phyloP scores from a whole-genome alignment of 495 filamentous ascomycete genomes.

The Stereocaulon alpinum region DNA sequence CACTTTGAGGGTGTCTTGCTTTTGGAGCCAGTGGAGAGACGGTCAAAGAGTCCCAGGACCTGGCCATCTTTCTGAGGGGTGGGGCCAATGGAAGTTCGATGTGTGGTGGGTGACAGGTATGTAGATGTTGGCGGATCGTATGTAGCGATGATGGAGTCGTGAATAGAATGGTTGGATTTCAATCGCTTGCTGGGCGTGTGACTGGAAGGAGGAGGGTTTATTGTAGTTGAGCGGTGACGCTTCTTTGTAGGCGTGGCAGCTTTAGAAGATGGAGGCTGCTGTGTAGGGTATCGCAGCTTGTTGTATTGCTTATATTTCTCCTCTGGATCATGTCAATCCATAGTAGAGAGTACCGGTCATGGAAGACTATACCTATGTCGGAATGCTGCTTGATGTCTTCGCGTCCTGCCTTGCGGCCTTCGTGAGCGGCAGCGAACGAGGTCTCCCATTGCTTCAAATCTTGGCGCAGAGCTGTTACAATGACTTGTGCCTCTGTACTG shows the following conservation, averaged over 20 bases:
- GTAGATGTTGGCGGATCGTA: slow-evolving; percentile 9
- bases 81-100: slow-evolving; percentile 21
- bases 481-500: background rate
- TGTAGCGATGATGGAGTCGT: slow-evolving; percentile 8
- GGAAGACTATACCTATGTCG: slow-evolving; percentile 56
- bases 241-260: slow-evolving; percentile 37
- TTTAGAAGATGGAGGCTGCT: slow-evolving; percentile 30
- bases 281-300: slow-evolving; percentile 50
- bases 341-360: slow-evolving; percentile 3
- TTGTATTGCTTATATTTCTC: slow-evolving; percentile 88
- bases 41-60: slow-evolving; percentile 84
- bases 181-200: slow-evolving; percentile 30
- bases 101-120: slow-evolving; percentile 14
- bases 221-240: slow-evolving; percentile 32
- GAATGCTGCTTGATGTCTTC: slow-evolving; percentile 80
- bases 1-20: slow-evolving; percentile 33
- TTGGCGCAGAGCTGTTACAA: slow-evolving; percentile 39
- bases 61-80: slow-evolving; percentile 87
- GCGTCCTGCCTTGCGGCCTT: slow-evolving; percentile 65
- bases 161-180: slow-evolving; percentile 9
- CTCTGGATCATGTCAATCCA: slow-evolving; percentile 37
- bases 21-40: slow-evolving; percentile 38
- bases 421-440: slow-evolving; percentile 56
- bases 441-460: slow-evolving; percentile 86
- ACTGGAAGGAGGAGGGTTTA: slow-evolving; percentile 49